Evolutionary conservation across 305 asterid genomes (phyloP), one percentile per base, ranked within the genome.

Genomic region (Fraxinus ornus): DNA sequence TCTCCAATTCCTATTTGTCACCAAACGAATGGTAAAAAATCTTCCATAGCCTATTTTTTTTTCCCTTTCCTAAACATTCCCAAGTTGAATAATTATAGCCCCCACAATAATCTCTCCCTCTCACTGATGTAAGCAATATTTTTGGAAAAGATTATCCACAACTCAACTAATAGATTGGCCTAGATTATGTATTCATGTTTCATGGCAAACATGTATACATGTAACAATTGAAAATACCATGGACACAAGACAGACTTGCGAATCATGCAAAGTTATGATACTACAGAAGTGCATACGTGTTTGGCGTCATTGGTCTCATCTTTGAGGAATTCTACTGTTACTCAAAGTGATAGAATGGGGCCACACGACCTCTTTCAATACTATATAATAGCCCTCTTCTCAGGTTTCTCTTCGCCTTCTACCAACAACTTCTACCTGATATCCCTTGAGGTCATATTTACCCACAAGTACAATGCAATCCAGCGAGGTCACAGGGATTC

Each of bases 301-400:
- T 85, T 79, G 89, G 80, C 85, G 85, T 82, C 87, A 86, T 80
- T 79, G 83, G 85, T 86, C 89, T 82, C 83, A 88, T 84, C 82
- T 87, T 87, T 88, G 81, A 87, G 89, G 85, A 83, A 79, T 79
- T 88, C 81, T 49, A 93, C 89, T 86, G 90, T 89, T 66, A 37
- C 89, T 80, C 90, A 71, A 83, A 85, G 76, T 81, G 86, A 78
- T 72, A 28, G 79, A 73, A 76, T 35, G 88, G 93, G 89, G 84
- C 85, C 91, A 82, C 72, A 47, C 10, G 28, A 55, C 82, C 87
- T 85, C 90, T 91, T 79, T 78, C 79, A 80, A 62, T 75, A 81
- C 98, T 92, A 92, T 95, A 95, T 91, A 89, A 89, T 66, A 81
- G 86, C 86, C 87, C 79, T 85, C 82, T 80, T 85, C 90, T 83